Evolutionary conservation across 75 land plant genomes (phyloP), one percentile per base, ranked within the genome.

Genomic region (Cupressus sempervirens): DNA sequence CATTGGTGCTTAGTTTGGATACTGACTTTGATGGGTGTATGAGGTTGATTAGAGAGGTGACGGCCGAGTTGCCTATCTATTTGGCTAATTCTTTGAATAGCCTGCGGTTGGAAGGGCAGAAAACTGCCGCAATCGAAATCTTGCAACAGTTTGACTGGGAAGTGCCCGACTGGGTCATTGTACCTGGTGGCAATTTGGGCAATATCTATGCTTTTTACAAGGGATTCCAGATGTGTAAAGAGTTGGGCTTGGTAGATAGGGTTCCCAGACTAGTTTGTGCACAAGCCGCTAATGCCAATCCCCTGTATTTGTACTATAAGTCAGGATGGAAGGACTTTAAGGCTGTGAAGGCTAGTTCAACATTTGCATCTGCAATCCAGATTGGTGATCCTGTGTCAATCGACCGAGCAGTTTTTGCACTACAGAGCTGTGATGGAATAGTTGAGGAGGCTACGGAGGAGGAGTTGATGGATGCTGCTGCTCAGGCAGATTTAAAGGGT

Each of bases 381-480:
- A 96, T 96, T 85, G 98, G 98, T 8, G 98, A 96, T 81, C 98
- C 98, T 16, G 98, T 96, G 46, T 95, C 97, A 0, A 95, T 96
- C 15, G 98, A 96, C 70, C 86, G 98, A 70, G 98, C 98, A 5
- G 97, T 96, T 3, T 92, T 87, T 88, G 98, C 97, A 2, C 58
- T 96, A 54, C 50, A 86, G 85, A 88, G 88, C 26, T 91, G 88
- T 8, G 83, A 96, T 86, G 98, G 98, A 10, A 93, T 96, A 68
- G 98, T 96, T 62, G 97, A 96, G 87, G 98, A 96, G 87, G 98
- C 98, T 13, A 92, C 98, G 0, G 98, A 96, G 90, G 97, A 96
- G 81, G 98, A 96, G 91, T 80, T 96, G 52, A 96, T 96, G 97
- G 98, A 96, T 88, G 94, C 91, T 4, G 89, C 83, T 83, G 93